Percentiles rank a stretch among this genome's conserved stretches.
Conservation (phyloP, 352 stramenopile genomes). For the Blastocystis sp. region DNA sequence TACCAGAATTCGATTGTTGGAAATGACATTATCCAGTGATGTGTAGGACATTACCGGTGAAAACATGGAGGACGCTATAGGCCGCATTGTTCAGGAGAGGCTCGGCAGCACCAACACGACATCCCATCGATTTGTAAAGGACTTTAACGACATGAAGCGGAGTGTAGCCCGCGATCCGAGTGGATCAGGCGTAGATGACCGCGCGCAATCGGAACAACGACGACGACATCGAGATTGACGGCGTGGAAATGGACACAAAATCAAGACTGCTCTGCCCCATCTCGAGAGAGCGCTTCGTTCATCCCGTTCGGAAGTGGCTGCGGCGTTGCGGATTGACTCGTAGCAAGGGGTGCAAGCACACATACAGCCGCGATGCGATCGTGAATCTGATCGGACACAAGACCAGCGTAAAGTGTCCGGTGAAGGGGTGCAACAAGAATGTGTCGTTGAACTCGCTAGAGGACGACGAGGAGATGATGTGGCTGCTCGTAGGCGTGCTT, state of each 20-base stretch:
- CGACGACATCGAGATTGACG: conserved; percentile 19
- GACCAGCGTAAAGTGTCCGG: neutral
- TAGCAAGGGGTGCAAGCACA: conserved; percentile 37
- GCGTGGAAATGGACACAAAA: neutral
- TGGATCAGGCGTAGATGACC: neutral
- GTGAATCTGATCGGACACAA: conserved; percentile 15
- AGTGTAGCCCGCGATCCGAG: neutral
- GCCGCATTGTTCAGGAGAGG: neutral
- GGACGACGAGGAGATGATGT: conserved; percentile 27
- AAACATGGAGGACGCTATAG: conserved; percentile 20
- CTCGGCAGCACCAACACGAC: neutral
- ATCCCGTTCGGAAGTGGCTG: conserved; percentile 45
- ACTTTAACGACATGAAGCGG: neutral
- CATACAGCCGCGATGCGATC: conserved; percentile 37
- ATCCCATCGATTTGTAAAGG: neutral
- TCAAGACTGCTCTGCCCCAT: conserved; percentile 39
- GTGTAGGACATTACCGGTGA: conserved; percentile 34
- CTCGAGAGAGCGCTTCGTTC: conserved; percentile 14
- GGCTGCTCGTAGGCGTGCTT: conserved; percentile 8
- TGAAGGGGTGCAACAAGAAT: conserved; percentile 19
- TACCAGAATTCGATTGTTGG: conserved; percentile 1
- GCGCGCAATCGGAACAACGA: neutral
- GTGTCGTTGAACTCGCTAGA: conserved; percentile 6
- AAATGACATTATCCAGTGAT: neutral
- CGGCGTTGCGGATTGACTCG: neutral